Conservation (phyloP, 306 rosid genomes). For the Casuarina cunninghamiana region DNA sequence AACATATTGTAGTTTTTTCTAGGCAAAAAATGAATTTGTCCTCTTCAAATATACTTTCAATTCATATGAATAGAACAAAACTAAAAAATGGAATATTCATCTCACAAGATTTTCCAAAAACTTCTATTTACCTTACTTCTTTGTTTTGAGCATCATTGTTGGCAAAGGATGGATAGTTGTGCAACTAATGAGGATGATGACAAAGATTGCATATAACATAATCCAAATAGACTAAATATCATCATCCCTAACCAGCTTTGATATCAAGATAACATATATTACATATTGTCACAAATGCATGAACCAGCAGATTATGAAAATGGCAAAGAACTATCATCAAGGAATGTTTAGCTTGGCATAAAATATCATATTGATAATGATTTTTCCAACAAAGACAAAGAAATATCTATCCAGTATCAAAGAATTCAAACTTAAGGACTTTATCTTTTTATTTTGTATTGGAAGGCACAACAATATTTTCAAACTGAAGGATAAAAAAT, state of each 20-base stretch:
- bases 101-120: slow-evolving; percentile 16
- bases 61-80: not conserved
- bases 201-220: slow-evolving; percentile 91
- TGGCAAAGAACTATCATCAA: slow-evolving; percentile 99
- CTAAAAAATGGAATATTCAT: too few species aligned
- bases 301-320: slow-evolving; percentile 98
- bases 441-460: slow-evolving; percentile 96
- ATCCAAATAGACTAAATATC: slow-evolving; percentile 90
- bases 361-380: slow-evolving; percentile 96
- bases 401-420: slow-evolving; percentile 98
- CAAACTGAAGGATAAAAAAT: slow-evolving; percentile 46
- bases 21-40: not conserved
- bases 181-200: slow-evolving; percentile 90
- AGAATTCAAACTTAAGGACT: slow-evolving; percentile 97
- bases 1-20: not conserved
- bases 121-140: slow-evolving; percentile 90
- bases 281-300: slow-evolving; percentile 81
- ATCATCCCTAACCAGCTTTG: slow-evolving; percentile 99
- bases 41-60: not conserved
- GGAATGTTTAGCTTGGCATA: slow-evolving; percentile 96
- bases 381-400: slow-evolving; percentile 97
- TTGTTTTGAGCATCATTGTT: slow-evolving; percentile 96
- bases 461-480: slow-evolving; percentile 61
- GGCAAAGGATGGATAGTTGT: slow-evolving; percentile 87
- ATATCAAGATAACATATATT: slow-evolving; percentile 78